Conservation (phyloP, 2,329 filamentous ascomycete species). For the Colletotrichum sp. region DNA sequence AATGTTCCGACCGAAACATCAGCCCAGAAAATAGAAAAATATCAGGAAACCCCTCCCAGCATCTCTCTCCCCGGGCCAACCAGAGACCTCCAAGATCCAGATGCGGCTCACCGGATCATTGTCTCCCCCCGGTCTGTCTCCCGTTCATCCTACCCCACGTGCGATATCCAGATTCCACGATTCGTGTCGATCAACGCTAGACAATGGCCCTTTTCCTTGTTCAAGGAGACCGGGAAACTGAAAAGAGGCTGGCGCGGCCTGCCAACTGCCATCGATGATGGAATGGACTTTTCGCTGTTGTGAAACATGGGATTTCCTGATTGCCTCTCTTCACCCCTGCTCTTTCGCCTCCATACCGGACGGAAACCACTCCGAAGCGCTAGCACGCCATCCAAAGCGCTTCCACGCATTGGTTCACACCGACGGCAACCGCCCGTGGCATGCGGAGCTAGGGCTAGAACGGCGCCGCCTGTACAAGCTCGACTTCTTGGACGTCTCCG, state of each 20-base stretch:
- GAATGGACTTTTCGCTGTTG: constrained; percentile 11
- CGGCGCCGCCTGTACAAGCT: background rate
- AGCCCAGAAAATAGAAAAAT: background rate
- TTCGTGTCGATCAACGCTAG: constrained; percentile 11
- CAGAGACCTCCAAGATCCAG: background rate
- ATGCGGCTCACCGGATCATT: constrained; percentile 12
- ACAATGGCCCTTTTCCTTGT: background rate
- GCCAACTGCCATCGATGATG: constrained; percentile 13
- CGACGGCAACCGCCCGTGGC: background rate
- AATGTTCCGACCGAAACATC: background rate
- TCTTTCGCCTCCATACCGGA: background rate
- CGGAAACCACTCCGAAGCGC: background rate
- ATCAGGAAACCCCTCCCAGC: background rate
- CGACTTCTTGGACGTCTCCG: background rate
- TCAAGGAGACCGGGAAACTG: background rate
- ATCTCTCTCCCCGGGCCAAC: background rate
- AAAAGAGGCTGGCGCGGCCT: background rate
- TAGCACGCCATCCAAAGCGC: constrained; percentile 1
- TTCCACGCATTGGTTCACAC: background rate
- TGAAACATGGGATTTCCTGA: constrained; percentile 22
- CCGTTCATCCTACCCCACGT: constrained; percentile 7
- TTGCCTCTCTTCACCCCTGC: background rate
- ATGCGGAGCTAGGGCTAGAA: constrained; percentile 7
- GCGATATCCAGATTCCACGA: constrained; percentile 7
- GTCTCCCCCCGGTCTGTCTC: background rate